Conservation (phyloP, 176 grass and related monocot genomes). For the Hsuehochloa calcarea region DNA sequence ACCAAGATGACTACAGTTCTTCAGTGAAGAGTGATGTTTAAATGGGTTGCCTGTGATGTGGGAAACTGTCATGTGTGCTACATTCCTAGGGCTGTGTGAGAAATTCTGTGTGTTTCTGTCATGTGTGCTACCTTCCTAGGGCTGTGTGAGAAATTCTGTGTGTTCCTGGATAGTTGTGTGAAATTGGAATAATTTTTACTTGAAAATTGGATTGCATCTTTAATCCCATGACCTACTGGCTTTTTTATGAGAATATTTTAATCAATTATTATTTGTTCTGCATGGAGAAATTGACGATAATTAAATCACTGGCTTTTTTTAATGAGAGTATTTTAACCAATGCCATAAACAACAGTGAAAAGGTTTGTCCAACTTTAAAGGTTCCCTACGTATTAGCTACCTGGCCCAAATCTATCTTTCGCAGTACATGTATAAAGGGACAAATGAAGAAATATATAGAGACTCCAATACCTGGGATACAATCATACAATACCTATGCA, state of each 20-base stretch:
- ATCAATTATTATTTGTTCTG: not conserved
- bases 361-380: not conserved
- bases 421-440: not conserved
- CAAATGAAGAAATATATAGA: not conserved
- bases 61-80: not conserved
- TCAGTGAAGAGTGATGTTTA: constrained; percentile 54
- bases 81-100: not conserved
- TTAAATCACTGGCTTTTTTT: not conserved
- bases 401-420: not conserved
- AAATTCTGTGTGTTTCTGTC: not conserved
- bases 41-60: not conserved
- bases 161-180: not conserved
- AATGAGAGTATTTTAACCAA: not conserved
- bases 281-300: not conserved
- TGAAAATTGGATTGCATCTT: constrained; percentile 1
- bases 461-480: not conserved
- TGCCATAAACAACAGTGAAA: not conserved
- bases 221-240: not conserved
- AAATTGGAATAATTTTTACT: constrained; percentile 1
- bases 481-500: no score
- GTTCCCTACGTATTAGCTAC: not conserved
- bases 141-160: not conserved
- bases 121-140: not conserved
- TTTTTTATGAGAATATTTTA: not conserved
- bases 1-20: constrained; percentile 52